These are phyloP conservation scores for Hibiscus mutabilis DNA, from an alignment of 345 rosid genomes.

Conservation along the genomic window DNA sequence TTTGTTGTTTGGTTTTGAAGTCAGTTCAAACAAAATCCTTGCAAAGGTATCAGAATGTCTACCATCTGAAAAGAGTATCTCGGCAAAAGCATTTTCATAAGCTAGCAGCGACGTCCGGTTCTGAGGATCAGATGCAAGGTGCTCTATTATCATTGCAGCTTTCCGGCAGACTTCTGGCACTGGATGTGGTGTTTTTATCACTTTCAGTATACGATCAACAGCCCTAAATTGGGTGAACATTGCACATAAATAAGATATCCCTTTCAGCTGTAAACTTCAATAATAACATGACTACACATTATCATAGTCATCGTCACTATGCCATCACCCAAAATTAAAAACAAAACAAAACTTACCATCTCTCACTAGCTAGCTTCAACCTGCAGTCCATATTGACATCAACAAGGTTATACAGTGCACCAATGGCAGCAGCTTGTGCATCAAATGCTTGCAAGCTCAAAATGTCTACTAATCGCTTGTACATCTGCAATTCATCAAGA, in stretches of 20 bases:
- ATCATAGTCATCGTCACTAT: background rate
- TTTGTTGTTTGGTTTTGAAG: conserved; percentile 87
- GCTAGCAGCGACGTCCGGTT: conserved; percentile 65
- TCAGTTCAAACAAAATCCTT: conserved; percentile 82
- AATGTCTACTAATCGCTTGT: conserved; percentile 80
- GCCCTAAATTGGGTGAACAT: conserved; percentile 53
- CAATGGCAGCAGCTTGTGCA: conserved; percentile 96
- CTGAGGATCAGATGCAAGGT: conserved; percentile 88
- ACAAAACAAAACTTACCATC: conserved; percentile 50
- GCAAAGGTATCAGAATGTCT: conserved; percentile 86
- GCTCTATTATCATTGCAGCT: conserved; percentile 91
- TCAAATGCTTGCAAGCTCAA: conserved; percentile 68
- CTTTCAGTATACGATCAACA: conserved; percentile 77
- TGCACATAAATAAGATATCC: background rate
- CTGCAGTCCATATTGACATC: conserved; percentile 96
- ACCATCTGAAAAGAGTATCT: conserved; percentile 75
- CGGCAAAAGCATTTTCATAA: conserved; percentile 90
- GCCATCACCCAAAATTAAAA: background rate
- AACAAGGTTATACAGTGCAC: conserved; percentile 90
- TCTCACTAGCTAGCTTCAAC: conserved; percentile 89
- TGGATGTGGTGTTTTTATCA: conserved; percentile 79
- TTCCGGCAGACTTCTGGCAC: conserved; percentile 92
- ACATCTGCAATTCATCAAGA: conserved; percentile 52
- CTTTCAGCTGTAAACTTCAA: background rate
- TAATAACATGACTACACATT: background rate